Conservation (phyloP, 345 rosid genomes). For the Rhizophora mangle region DNA sequence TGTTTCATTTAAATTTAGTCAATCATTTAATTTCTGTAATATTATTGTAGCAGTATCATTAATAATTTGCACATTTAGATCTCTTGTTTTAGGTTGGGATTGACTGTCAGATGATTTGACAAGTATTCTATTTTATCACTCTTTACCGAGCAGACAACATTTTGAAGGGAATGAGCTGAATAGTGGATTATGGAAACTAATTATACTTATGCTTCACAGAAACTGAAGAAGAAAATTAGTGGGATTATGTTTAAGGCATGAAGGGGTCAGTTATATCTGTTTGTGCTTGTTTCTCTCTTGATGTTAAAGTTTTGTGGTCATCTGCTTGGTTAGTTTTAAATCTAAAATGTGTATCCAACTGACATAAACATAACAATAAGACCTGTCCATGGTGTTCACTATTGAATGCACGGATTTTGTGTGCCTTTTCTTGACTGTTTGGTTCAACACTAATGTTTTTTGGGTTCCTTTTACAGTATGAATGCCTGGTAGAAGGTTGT, state of each 20-base stretch:
- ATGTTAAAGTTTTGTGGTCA: neutral
- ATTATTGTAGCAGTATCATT: no score
- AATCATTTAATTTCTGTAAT: neutral
- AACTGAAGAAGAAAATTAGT: neutral
- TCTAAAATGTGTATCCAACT: neutral
- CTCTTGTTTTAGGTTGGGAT: no score
- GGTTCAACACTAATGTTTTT: neutral
- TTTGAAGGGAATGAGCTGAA: no score
- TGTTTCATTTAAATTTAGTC: neutral
- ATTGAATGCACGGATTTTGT: neutral
- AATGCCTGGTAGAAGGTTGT: slow-evolving; percentile 92
- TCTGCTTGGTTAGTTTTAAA: neutral
- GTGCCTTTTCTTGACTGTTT: neutral
- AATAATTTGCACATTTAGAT: no score
- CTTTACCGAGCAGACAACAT: no score
- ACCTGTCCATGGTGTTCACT: neutral
- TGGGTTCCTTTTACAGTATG: slow-evolving; percentile 49
- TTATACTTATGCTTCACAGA: no score
- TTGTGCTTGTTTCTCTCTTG: neutral
- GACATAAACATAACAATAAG: neutral
- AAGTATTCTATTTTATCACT: no score
- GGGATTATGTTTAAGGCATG: neutral
- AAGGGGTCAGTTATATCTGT: neutral
- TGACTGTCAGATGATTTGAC: no score
- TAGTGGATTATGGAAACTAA: no score